Base-by-base conservation (phyloP, 176 grass and related monocot genomes). In the Poa annua region DNA sequence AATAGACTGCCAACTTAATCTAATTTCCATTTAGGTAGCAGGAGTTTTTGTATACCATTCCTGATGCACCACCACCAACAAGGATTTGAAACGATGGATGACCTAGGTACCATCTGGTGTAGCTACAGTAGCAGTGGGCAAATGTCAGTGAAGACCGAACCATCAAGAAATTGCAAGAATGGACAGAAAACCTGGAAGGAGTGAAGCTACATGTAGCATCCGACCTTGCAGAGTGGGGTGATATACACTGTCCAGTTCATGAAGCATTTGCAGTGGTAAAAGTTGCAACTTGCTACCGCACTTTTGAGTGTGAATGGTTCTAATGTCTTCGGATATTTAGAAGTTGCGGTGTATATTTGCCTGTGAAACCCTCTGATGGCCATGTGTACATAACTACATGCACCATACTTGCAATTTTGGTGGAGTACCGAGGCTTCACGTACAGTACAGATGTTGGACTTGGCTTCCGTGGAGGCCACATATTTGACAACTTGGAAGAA, bases 361-460 rank as follows among this genome's bases (percentile, higher is more conserved):
- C 42, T 29, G 4, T 89, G 42, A 32, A 45, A 24, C 51, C 71
- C 51, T 42, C 71, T 60, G 53, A 24, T 32, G 38, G 39, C 45
- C 25, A 80, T 52, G 33, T 61, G 68, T 60, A 45, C 11, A 42
- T 63, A 25, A 39, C 19, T 60, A 52, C 45, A 52, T 39, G 9
- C 64, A 57, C 47, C 55, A 14, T 65, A 47, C 62, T n/a, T 68
- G 34, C 77, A 80, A 15, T 63, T 66, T 55, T 86, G 35, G 24
- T 72, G 69, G 22, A 72, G 69, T 72, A 75, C 45, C 3, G 75
- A 66, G 56, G 57, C 36, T 66, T 66, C 33, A 44, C 44, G 38
- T 56, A 29, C 35, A 86, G 11, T 55, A 20, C 48, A 86, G 17
- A 32, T 44, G 22, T 65, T 73, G 33, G 11, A 81, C 69, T 74